phyloP scores from a whole-genome alignment of 495 filamentous ascomycete species.

The Penicillium roqueforti region DNA sequence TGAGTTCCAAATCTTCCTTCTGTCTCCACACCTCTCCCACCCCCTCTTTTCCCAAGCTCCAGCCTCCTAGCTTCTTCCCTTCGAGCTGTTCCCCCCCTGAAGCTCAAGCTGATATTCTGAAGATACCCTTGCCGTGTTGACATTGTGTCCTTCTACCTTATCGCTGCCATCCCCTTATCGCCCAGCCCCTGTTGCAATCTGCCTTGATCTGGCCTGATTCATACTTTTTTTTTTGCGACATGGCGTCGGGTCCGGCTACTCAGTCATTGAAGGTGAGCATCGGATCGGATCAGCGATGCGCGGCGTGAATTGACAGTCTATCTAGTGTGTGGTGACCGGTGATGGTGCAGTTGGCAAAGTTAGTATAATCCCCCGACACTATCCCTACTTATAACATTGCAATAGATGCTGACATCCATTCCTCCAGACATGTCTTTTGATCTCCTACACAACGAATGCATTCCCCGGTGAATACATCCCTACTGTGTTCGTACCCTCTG shows the following conservation, averaged over 20 bases:
- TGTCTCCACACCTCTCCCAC: constrained; percentile 5
- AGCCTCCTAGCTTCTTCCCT: constrained; percentile 4
- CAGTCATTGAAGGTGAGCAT: constrained; percentile 68
- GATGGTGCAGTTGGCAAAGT: constrained; percentile 99
- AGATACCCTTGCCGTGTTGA: constrained; percentile 4
- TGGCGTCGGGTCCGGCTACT: constrained; percentile 65
- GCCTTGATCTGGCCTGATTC: not conserved
- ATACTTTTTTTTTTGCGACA: constrained; percentile 34
- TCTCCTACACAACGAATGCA: constrained; percentile 98
- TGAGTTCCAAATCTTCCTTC: constrained; percentile 17
- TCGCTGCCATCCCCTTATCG: constrained; percentile 5
- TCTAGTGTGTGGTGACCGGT: constrained; percentile 94
- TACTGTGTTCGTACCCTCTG: constrained; percentile 72
- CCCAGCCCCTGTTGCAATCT: constrained; percentile 13
- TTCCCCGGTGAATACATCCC: constrained; percentile 99
- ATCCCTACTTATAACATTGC: not conserved
- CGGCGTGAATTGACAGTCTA: constrained; percentile 12
- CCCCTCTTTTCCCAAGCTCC: constrained; percentile 10
- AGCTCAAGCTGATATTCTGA: constrained; percentile 2
- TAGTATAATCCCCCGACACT: constrained; percentile 21
- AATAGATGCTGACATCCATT: not conserved
- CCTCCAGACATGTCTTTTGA: constrained; percentile 90
- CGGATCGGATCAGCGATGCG: constrained; percentile 6
- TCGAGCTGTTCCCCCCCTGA: constrained; percentile 4
- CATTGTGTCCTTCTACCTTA: constrained; percentile 6